phyloP scores from a whole-genome alignment of 2,329 filamentous ascomycete genomes.

The Ceratocystis variospora region DNA sequence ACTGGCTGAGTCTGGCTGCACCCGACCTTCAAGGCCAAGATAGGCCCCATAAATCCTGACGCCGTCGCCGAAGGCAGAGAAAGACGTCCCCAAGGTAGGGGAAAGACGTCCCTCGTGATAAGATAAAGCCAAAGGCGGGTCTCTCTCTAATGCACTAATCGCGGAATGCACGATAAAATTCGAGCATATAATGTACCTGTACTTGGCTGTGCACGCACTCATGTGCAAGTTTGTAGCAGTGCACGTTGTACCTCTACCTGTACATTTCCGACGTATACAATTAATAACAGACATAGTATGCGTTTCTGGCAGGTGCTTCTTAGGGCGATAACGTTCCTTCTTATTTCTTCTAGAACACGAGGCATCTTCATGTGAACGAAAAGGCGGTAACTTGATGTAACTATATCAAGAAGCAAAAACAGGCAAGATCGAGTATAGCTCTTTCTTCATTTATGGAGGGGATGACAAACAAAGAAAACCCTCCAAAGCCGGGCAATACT shows the following conservation, averaged over 20 bases:
- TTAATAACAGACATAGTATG: neutral
- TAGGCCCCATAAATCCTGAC: slow-evolving; percentile 10
- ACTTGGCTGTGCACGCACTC: too few relatives aligned
- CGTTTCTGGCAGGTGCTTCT: neutral
- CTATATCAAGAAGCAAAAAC: neutral
- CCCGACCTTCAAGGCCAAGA: neutral
- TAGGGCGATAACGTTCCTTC: neutral
- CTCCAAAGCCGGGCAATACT: neutral
- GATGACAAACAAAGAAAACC: neutral
- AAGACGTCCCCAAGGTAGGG: neutral
- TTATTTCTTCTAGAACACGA: neutral
- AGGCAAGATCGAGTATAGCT: neutral
- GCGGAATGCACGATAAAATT: neutral
- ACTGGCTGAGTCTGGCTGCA: neutral
- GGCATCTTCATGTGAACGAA: neutral
- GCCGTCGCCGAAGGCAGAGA: slow-evolving; percentile 12
- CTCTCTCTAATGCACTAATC: neutral
- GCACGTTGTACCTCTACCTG: too few relatives aligned
- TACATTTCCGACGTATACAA: neutral
- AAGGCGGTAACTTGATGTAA: neutral
- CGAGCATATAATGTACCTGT: neutral
- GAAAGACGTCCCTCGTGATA: neutral
- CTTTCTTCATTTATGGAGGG: neutral
- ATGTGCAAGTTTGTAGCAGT: too few relatives aligned
- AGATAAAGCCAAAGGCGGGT: neutral